A percentile compares a stretch with the other conserved stretches of the same genome.
phyloP scores from a whole-genome alignment of 2,329 filamentous ascomycete genomes.

The Berkeleyomyces rouxiae region DNA sequence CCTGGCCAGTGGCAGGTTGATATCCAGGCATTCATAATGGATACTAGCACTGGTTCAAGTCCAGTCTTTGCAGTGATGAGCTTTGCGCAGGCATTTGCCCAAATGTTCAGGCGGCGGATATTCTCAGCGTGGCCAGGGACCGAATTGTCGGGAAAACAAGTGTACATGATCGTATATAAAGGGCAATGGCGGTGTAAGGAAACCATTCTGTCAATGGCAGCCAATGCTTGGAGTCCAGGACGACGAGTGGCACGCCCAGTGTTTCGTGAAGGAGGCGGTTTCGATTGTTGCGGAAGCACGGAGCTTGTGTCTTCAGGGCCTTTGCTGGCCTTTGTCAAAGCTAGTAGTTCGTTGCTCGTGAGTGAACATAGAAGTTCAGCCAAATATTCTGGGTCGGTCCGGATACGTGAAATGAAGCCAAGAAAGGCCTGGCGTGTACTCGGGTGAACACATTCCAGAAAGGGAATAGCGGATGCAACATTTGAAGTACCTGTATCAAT shows the following conservation, averaged over 20 bases:
- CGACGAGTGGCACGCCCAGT: constrained; percentile 19
- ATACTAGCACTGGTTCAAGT: constrained; percentile 64
- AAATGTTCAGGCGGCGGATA: constrained; percentile 61
- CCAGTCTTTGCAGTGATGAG: constrained; percentile 63
- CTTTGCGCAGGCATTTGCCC: constrained; percentile 74
- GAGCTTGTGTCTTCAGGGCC: constrained; percentile 69
- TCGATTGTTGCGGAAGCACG: constrained; percentile 51
- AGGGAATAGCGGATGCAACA: constrained; percentile 27
- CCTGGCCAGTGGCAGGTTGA: constrained; percentile 79
- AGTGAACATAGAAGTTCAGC: constrained; percentile 66
- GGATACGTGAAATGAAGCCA: constrained; percentile 63
- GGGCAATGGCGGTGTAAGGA: constrained; percentile 83
- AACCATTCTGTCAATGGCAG: constrained; percentile 59
- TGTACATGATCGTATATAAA: constrained; percentile 69
- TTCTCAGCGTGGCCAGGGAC: constrained; percentile 71
- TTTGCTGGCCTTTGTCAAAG: constrained; percentile 63
- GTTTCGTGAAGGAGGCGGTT: constrained; percentile 30
- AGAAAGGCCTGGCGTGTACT: constrained; percentile 61
- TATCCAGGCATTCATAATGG: constrained; percentile 76
- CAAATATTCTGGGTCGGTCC: constrained; percentile 76
- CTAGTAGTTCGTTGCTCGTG: constrained; percentile 56
- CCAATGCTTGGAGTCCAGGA: constrained; percentile 24
- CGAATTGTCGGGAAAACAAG: constrained; percentile 74
- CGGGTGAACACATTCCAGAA: constrained; percentile 57
- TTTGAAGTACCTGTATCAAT: constrained; percentile 24